Percentiles rank a stretch among this genome's conserved stretches.
Evolutionary conservation across 2,329 filamentous ascomycete genomes (phyloP).

Genomic region (Claviceps fusiformis): DNA sequence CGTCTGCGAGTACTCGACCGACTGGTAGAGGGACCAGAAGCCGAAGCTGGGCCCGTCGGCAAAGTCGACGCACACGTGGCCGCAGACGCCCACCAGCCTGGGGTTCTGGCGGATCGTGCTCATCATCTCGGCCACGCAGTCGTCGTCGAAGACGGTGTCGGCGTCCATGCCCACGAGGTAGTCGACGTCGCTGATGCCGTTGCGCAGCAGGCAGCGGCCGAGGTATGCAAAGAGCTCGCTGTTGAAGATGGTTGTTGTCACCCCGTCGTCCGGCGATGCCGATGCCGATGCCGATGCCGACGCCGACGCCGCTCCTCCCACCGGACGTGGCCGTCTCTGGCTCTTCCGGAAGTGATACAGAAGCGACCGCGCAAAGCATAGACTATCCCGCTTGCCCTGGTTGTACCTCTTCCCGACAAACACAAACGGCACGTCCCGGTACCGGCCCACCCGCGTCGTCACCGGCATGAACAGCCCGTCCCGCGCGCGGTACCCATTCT

Average conservation of each 20-base stretch:
- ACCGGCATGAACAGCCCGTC: conserved; percentile 33
- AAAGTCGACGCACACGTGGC: conserved; percentile 34
- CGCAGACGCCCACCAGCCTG: conserved; percentile 32
- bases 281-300: too few relatives aligned
- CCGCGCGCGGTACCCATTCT: conserved; percentile 31
- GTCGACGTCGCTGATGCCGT: conserved; percentile 26
- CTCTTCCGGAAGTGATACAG: conserved; percentile 31
- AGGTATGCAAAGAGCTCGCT: conserved; percentile 28
- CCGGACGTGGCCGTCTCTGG: conserved; percentile 23
- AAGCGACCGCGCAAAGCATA: conserved; percentile 35
- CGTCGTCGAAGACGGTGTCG: conserved; percentile 31
- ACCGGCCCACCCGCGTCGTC: conserved; percentile 28
- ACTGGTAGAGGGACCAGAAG: conserved; percentile 33
- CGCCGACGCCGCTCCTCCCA: too few relatives aligned
- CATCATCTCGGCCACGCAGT: conserved; percentile 31
- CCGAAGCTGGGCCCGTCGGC: conserved; percentile 24
- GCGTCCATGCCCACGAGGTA: conserved; percentile 34
- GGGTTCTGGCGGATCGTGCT: conserved; percentile 28
- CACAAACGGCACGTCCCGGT: conserved; percentile 31
- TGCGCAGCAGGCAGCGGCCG: conserved; percentile 23
- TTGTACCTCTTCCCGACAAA: conserved; percentile 36
- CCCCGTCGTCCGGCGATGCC: conserved; percentile 15
- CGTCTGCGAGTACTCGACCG: conserved; percentile 33
- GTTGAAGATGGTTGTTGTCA: conserved; percentile 28
- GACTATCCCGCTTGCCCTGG: conserved; percentile 34